Conservation (phyloP, 345 rosid species). For the Camelina laxa region DNA sequence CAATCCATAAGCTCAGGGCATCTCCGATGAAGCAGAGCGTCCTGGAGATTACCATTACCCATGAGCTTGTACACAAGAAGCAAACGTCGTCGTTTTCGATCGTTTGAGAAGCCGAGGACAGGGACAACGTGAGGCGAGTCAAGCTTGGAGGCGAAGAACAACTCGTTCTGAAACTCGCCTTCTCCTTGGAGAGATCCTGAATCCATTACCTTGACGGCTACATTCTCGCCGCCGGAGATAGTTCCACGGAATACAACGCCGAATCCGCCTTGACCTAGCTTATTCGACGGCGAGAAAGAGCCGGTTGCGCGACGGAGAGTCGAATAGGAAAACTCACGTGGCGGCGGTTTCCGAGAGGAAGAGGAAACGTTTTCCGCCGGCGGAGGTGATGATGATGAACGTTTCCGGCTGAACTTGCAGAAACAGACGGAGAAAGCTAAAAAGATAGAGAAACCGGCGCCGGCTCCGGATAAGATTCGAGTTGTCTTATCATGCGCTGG, state of each 20-base stretch:
- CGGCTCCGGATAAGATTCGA: constrained; percentile 36
- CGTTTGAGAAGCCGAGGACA: constrained; percentile 79
- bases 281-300: constrained; percentile 60
- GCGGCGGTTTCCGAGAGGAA: constrained; percentile 51
- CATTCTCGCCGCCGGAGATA: constrained; percentile 41
- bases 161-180: constrained; percentile 94
- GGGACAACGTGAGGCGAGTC: constrained; percentile 68
- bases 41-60: constrained; percentile 88
- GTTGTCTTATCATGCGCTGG: constrained; percentile 35
- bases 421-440: constrained; percentile 57
- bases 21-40: constrained; percentile 76
- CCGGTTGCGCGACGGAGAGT: constrained; percentile 70
- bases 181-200: constrained; percentile 93
- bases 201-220: constrained; percentile 96
- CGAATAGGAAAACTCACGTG: constrained; percentile 64
- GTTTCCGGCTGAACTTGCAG: constrained; percentile 61
- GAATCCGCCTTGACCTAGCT: constrained; percentile 79
- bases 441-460: constrained; percentile 54
- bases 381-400: constrained; percentile 18
- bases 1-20: constrained; percentile 73
- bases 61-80: constrained; percentile 80
- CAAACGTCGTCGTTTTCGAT: constrained; percentile 69
- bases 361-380: constrained; percentile 23
- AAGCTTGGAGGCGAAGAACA: constrained; percentile 75
- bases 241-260: constrained; percentile 80